These are phyloP conservation scores for Ogataea trehaloabstinens DNA, from an alignment of 805 yeast species.

Conservation along the genomic window DNA sequence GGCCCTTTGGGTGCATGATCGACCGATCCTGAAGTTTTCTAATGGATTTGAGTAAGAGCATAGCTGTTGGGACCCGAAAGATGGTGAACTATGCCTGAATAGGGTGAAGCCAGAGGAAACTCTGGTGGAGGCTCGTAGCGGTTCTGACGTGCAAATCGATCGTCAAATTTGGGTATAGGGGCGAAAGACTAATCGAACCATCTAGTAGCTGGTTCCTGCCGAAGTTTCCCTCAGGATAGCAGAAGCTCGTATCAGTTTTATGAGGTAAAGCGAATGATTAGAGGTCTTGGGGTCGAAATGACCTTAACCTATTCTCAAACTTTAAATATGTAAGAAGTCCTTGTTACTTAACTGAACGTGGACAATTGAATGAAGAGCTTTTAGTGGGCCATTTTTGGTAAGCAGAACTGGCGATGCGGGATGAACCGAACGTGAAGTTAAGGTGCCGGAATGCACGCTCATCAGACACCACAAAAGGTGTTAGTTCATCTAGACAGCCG, in stretches of 20 bases:
- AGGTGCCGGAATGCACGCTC: conserved; percentile 7
- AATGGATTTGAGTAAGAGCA: conserved; percentile 7
- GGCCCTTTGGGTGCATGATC: conserved; percentile 7
- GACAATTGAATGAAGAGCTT: conserved; percentile 6
- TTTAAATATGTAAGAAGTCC: conserved; percentile 6
- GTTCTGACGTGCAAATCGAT: conserved; percentile 7
- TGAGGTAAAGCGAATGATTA: conserved; percentile 7
- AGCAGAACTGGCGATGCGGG: conserved; percentile 7
- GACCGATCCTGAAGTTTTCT: conserved; percentile 7
- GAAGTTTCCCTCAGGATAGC: conserved; percentile 8
- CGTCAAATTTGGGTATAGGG: conserved; percentile 7
- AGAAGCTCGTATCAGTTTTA: conserved; percentile 7
- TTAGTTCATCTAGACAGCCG: conserved; percentile 23
- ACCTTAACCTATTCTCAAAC: conserved; percentile 6
- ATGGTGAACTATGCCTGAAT: conserved; percentile 7
- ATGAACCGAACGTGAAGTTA: conserved; percentile 6
- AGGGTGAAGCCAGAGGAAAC: conserved; percentile 8
- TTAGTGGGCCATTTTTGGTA: conserved; percentile 7
- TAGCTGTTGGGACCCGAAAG: conserved; percentile 7
- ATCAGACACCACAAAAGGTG: conserved; percentile 7
- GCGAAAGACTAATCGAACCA: conserved; percentile 7
- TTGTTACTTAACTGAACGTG: conserved; percentile 6
- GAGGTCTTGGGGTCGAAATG: conserved; percentile 8
- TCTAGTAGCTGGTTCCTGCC: conserved; percentile 8
- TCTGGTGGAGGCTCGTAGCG: conserved; percentile 8